A percentile compares a stretch with the other conserved stretches of the same genome.
Evolutionary conservation across 2,329 filamentous ascomycete species (phyloP).

Genomic region (Chaetomium olivaceum): DNA sequence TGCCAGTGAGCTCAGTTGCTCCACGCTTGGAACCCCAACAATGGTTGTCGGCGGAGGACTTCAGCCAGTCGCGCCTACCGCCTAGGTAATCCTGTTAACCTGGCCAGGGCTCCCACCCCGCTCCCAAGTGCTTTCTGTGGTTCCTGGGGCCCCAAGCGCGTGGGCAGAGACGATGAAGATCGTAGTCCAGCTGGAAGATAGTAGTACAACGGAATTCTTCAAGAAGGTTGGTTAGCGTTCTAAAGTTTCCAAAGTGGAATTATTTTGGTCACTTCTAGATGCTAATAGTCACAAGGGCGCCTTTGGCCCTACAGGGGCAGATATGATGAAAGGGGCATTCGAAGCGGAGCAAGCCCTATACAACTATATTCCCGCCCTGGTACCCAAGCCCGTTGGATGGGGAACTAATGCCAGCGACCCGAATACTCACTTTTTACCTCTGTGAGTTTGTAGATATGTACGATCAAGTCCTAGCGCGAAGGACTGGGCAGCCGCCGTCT

Average conservation of each 20-base stretch:
- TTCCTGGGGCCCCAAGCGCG: background rate
- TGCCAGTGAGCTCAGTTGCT: background rate
- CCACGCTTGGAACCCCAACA: too few species aligned
- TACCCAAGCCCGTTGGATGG: slow-evolving; percentile 27
- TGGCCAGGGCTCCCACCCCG: background rate
- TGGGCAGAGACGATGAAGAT: slow-evolving; percentile 12
- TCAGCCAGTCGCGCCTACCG: background rate
- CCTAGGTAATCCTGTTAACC: too few species aligned
- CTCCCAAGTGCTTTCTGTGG: slow-evolving; percentile 1
- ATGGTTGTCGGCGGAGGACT: background rate
- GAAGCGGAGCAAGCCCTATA: slow-evolving; percentile 29
- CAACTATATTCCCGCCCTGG: slow-evolving; percentile 29
- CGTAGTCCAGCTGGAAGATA: slow-evolving; percentile 21
- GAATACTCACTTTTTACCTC: slow-evolving; percentile 32
- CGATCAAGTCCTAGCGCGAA: background rate
- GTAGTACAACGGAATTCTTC: slow-evolving; percentile 18
- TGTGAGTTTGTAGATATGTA: slow-evolving; percentile 33
- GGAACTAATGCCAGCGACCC: slow-evolving; percentile 29
- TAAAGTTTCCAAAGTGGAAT: too few species aligned
- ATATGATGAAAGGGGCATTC: slow-evolving; percentile 27
- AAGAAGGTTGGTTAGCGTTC: slow-evolving; percentile 12
- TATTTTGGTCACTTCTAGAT: background rate
- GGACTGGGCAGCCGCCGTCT: background rate
- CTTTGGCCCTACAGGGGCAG: slow-evolving; percentile 5
- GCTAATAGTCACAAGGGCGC: slow-evolving; percentile 14